Evolutionary conservation across 2,329 filamentous ascomycete species (phyloP).

Genomic region (Fusarium decemcellulare): DNA sequence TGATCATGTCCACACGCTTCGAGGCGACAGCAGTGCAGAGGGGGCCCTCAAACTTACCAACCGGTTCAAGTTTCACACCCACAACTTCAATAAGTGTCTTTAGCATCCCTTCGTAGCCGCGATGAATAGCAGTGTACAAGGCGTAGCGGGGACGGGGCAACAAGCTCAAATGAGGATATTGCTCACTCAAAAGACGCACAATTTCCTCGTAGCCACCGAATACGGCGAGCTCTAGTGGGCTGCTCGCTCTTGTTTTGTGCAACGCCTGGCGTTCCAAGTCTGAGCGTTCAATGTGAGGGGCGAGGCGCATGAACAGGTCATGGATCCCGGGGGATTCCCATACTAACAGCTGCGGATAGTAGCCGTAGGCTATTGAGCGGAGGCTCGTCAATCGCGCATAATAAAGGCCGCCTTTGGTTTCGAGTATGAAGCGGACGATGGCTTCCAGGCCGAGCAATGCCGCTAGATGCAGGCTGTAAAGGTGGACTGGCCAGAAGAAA

Average conservation of each 20-base stretch:
- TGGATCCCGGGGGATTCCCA: neutral
- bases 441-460: constrained; percentile 7
- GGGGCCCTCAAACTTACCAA: neutral
- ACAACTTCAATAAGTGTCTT: neutral
- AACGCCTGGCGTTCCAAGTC: no score
- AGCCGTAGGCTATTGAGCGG: neutral
- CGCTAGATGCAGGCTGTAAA: constrained; percentile 10
- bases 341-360: no score
- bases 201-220: neutral
- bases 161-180: neutral
- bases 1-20: constrained; percentile 10
- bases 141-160: neutral
- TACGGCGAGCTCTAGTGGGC: constrained; percentile 15
- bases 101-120: neutral
- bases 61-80: neutral
- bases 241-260: neutral
- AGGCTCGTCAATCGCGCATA: neutral
- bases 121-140: constrained; percentile 4
- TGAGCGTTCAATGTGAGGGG: neutral
- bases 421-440: constrained; percentile 4
- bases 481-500: no score
- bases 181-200: neutral
- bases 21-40: constrained; percentile 10
- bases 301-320: neutral
- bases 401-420: neutral